Evolutionary conservation across 2,329 filamentous ascomycete species (phyloP).

Genomic region (Trichothecium roseum): DNA sequence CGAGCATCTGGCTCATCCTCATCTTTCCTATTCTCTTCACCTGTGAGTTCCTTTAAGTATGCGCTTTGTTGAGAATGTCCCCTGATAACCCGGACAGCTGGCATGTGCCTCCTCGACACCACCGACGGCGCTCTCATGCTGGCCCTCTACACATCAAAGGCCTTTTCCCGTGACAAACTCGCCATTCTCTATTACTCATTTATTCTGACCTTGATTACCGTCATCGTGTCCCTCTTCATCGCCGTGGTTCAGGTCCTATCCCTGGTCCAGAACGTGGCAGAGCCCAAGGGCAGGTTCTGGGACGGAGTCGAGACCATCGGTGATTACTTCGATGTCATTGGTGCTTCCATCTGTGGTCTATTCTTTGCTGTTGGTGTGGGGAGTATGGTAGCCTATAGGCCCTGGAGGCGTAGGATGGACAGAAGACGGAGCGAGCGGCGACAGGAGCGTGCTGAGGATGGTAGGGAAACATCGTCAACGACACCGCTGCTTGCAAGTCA

Average conservation of each 20-base stretch:
- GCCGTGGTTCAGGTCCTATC: conserved; percentile 77
- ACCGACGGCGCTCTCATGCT: conserved; percentile 93
- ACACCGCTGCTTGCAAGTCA: too few relatives aligned
- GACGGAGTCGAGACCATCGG: conserved; percentile 68
- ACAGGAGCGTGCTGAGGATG: too few relatives aligned
- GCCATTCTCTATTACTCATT: conserved; percentile 92
- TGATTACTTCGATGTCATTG: conserved; percentile 78
- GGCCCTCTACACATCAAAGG: conserved; percentile 74
- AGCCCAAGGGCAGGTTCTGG: conserved; percentile 75
- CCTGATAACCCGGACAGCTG: conserved; percentile 38
- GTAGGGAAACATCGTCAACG: too few relatives aligned
- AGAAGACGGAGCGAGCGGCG: neutral
- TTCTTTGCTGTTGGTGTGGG: conserved; percentile 70
- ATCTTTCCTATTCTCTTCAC: conserved; percentile 89
- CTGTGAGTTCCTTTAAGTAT: conserved; percentile 30
- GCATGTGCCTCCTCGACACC: conserved; percentile 92
- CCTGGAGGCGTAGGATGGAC: conserved; percentile 54
- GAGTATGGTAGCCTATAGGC: conserved; percentile 65
- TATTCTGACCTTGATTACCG: conserved; percentile 73
- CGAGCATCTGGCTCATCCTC: conserved; percentile 85
- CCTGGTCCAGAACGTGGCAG: conserved; percentile 64
- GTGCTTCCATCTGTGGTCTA: conserved; percentile 74
- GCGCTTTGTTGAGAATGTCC: neutral
- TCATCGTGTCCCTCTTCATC: conserved; percentile 75
- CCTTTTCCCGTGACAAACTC: conserved; percentile 70